phyloP scores from a whole-genome alignment of 2,329 filamentous ascomycete genomes.

The Gaeumannomyces tritici region DNA sequence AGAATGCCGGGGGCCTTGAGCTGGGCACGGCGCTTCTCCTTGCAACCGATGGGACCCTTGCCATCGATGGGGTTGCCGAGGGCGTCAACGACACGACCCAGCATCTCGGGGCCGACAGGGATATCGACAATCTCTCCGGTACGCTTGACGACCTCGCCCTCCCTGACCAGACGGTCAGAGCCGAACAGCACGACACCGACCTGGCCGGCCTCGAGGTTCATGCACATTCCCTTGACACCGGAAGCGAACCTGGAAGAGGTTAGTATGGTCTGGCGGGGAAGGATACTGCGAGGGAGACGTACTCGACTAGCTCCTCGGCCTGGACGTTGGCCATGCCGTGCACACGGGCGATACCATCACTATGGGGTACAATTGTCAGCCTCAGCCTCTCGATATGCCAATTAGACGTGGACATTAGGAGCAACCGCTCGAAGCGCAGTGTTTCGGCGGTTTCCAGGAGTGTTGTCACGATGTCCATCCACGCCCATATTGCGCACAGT shows the following conservation, averaged over 20 bases:
- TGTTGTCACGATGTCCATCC: neutral
- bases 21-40: slow-evolving; percentile 89
- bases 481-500: neutral
- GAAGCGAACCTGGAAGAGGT: slow-evolving; percentile 73
- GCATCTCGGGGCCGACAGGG: slow-evolving; percentile 82
- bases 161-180: slow-evolving; percentile 99
- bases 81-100: slow-evolving; percentile 97
- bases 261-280: slow-evolving; percentile 9
- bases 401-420: neutral
- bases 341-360: slow-evolving; percentile 99
- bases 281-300: slow-evolving; percentile 35
- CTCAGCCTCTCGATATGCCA: neutral
- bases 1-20: slow-evolving; percentile 98
- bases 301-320: slow-evolving; percentile 99
- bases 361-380: slow-evolving; percentile 32
- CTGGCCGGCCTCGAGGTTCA: slow-evolving; percentile 99
- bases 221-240: slow-evolving; percentile 99
- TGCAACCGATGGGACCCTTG: slow-evolving; percentile 93
- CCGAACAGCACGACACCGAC: slow-evolving; percentile 99
- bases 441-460: neutral
- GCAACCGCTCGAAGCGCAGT: neutral
- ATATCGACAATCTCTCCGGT: slow-evolving; percentile 99
- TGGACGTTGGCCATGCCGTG: slow-evolving; percentile 99
- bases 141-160: slow-evolving; percentile 99
- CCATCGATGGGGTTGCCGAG: slow-evolving; percentile 99